Evolutionary conservation across 305 asterid genomes (phyloP).

Genomic region (Solanum aculeatissimum): DNA sequence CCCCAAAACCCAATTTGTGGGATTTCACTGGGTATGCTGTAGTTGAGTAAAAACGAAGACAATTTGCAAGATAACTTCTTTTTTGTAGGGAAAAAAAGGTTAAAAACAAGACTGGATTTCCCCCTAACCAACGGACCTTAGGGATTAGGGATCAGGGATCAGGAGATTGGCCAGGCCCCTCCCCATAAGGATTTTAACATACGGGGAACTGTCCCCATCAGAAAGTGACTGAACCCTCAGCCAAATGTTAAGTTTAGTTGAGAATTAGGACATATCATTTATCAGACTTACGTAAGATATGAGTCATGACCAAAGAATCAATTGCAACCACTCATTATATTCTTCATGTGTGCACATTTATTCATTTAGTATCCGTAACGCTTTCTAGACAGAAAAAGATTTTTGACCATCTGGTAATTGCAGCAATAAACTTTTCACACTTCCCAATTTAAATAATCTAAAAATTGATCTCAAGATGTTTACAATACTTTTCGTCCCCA

Average conservation of each 20-base stretch:
- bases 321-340: not conserved
- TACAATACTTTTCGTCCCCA: not conserved
- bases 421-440: not conserved
- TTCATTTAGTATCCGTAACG: not conserved
- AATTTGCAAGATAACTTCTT: not conserved
- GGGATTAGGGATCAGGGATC: not conserved
- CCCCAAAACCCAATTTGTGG: too few relatives aligned
- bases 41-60: not conserved
- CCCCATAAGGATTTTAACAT: not conserved
- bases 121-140: not conserved
- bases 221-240: not conserved
- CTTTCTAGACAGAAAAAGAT: not conserved
- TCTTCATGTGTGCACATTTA: not conserved
- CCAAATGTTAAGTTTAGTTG: not conserved
- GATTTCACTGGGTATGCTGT: too few relatives aligned
- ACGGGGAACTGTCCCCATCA: not conserved
- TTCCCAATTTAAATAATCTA: not conserved
- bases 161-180: not conserved
- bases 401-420: not conserved
- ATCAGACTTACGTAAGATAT: not conserved
- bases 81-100: not conserved
- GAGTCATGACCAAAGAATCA: not conserved
- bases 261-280: not conserved
- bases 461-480: not conserved
- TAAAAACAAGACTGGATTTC: not conserved